Evolutionary conservation across 805 yeast genomes (phyloP), one percentile per base, ranked within the genome.

Genomic region (Teunomyces stri): DNA sequence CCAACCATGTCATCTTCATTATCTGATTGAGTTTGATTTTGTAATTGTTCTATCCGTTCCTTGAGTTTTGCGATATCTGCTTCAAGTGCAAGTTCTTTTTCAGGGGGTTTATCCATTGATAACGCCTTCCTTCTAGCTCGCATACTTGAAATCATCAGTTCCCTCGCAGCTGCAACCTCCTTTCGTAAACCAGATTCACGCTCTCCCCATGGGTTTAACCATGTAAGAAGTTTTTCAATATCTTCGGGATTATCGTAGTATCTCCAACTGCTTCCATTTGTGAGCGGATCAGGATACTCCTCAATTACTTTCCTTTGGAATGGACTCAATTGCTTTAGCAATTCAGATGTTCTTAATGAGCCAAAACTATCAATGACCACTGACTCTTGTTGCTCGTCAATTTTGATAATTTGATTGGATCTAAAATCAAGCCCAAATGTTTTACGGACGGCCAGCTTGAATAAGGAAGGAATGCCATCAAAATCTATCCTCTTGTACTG

Each of bases 191-290:
- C 73, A 13, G 81, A 74, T 59, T 90, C 97, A 40, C 96, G 69
- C 44, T 69, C 71, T 2, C 97, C 97, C 77, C 84, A 81, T 3
- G 80, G 82, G 54, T 85, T 83, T 43, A 90, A 69, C 89, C 92
- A 85, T n/a, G 66, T 61, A 6, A 84, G 48, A 21, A 91, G 59
- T 11, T 60, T 60, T 1, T 78, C 79, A 28, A 89, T 63, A 34
- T 85, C 84, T n/a, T 75, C 78, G 0, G 76, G 71, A 1, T 60
- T 68, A 53, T 89, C 96, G 53, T 82, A 79, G 55, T 64, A 87
- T 46, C 85, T 78, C 97, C 97, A 90, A 31, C 80, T 79, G 4
- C 65, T 51, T 1, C 78, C 71, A 11, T 74, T 64, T 7, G 82
- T 54, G 18, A 88, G 59, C 5, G 82, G 78, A 46, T 75, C 80